Conservation (phyloP, 148 eudicot species). For the Camellia sinensis region DNA sequence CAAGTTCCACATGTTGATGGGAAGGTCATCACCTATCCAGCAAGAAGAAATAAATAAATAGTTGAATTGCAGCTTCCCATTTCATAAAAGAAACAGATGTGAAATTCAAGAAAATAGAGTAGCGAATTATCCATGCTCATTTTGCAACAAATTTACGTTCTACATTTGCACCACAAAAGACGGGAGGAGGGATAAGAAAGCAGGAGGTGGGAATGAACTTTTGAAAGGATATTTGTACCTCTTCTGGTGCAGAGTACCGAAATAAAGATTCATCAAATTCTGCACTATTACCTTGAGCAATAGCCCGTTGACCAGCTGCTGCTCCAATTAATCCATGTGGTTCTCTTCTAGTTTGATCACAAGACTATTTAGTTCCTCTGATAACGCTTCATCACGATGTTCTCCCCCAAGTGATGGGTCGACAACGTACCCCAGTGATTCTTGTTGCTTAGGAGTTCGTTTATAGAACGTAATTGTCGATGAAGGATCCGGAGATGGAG, state of each 20-base stretch:
- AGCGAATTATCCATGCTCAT: not conserved
- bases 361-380: slow-evolving; percentile 28
- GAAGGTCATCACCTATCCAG: slow-evolving; percentile 85
- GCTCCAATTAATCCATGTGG: slow-evolving; percentile 96
- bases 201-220: not conserved
- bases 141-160: not conserved
- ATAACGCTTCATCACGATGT: slow-evolving; percentile 35
- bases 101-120: not conserved
- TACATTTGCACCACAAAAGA: not conserved
- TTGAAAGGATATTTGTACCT: slow-evolving; percentile 42
- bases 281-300: slow-evolving; percentile 74
- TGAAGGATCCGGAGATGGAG: slow-evolving; percentile 82
- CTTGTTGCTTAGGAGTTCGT: slow-evolving; percentile 86
- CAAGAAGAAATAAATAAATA: not conserved
- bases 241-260: slow-evolving; percentile 93
- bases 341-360: slow-evolving; percentile 32
- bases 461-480: slow-evolving; percentile 68
- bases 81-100: not conserved
- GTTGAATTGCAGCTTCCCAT: not conserved
- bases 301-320: slow-evolving; percentile 73
- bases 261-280: slow-evolving; percentile 77
- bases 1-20: slow-evolving; percentile 97
- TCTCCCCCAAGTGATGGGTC: slow-evolving; percentile 51
- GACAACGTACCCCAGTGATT: slow-evolving; percentile 66
- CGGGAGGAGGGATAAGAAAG: not conserved